A percentile compares a stretch with the other conserved stretches of the same genome.
Conservation (phyloP, 805 yeast genomes). For the Debaryomyces tyrocola region DNA sequence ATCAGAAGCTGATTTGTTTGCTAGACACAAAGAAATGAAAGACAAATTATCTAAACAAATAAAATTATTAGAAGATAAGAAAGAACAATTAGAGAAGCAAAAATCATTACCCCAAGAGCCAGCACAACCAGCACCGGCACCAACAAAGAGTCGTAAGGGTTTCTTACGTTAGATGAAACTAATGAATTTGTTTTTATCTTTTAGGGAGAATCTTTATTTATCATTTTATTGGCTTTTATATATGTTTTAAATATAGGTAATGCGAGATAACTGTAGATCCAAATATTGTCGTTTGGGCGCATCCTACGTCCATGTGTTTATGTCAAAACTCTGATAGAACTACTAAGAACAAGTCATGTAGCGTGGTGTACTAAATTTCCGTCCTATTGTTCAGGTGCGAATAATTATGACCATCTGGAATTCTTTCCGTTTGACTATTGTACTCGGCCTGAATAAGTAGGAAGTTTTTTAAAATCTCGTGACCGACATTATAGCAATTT, state of each 20-base stretch:
- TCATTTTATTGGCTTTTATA: neutral
- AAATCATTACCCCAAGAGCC: conserved; percentile 54
- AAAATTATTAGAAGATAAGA: conserved; percentile 87
- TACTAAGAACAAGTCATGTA: no score
- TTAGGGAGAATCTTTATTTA: neutral
- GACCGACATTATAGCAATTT: neutral
- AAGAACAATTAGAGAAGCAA: conserved; percentile 68
- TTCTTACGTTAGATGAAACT: conserved; percentile 56
- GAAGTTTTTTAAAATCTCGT: neutral
- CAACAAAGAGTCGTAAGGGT: conserved; percentile 69
- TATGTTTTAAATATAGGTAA: conserved; percentile 1
- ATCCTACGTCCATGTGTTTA: no score
- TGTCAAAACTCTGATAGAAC: no score
- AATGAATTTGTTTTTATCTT: neutral
- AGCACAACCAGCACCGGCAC: conserved; percentile 41
- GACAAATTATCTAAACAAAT: conserved; percentile 88
- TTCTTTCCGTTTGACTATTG: neutral
- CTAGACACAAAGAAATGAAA: conserved; percentile 96
- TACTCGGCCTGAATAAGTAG: neutral
- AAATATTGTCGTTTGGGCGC: no score
- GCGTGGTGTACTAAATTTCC: no score
- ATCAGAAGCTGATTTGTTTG: conserved; percentile 93
- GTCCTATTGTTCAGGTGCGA: no score
- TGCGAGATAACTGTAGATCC: neutral
- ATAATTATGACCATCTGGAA: neutral